Evolutionary conservation across 176 grass and related monocot genomes (phyloP).

Genomic region (Phyllostachys edulis): DNA sequence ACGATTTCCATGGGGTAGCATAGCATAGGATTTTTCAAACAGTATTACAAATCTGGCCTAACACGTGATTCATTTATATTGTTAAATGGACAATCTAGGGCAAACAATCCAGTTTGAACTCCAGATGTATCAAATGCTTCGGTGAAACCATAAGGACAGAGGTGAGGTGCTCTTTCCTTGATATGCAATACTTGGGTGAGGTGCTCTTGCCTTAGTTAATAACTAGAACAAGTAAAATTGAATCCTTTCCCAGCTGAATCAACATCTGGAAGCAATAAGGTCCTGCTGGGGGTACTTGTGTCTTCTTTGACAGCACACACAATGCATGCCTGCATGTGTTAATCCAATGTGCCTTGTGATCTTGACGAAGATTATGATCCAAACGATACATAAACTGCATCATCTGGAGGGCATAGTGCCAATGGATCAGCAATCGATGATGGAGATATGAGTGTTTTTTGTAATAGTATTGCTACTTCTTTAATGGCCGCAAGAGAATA

Average conservation of each 20-base stretch:
- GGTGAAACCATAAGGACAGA: not conserved
- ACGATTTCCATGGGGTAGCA: no score
- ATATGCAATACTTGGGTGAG: not conserved
- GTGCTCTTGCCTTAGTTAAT: not conserved
- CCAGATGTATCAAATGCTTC: not conserved
- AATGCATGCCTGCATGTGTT: not conserved
- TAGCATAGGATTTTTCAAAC: no score
- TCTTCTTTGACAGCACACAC: not conserved
- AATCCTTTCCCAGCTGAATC: constrained; percentile 25
- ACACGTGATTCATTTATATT: not conserved
- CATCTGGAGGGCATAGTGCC: no score
- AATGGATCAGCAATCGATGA: no score
- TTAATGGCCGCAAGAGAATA: no score
- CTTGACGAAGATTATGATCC: no score
- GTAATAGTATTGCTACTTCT: no score
- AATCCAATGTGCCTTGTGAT: no score
- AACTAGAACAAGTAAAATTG: constrained; percentile 13
- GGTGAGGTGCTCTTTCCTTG: not conserved
- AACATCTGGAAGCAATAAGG: not conserved
- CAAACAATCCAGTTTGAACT: not conserved
- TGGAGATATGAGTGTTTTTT: no score
- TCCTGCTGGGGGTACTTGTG: not conserved
- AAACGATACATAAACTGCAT: no score
- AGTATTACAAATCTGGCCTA: not conserved
- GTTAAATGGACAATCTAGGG: not conserved